These are phyloP conservation scores for Sclerotinia glacialis DNA, from an alignment of 2,329 filamentous ascomycete species.

Conservation along the genomic window DNA sequence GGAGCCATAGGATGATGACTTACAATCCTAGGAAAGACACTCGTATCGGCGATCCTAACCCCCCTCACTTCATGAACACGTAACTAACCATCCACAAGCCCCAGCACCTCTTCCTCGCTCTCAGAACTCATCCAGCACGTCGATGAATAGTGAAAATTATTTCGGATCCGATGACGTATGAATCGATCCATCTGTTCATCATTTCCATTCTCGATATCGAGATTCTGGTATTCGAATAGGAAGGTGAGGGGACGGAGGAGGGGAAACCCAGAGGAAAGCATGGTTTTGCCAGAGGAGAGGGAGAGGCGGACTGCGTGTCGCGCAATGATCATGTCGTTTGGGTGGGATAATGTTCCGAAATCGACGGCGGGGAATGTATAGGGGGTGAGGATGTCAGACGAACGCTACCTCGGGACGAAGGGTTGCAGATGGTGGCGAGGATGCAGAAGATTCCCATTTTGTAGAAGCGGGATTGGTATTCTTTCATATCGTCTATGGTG, in stretches of 20 bases:
- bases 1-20: slow-evolving; percentile 30
- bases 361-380: slow-evolving; percentile 20
- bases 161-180: not conserved
- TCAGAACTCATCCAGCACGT: slow-evolving; percentile 4
- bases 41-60: slow-evolving; percentile 33
- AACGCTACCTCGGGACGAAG: slow-evolving; percentile 19
- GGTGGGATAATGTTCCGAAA: slow-evolving; percentile 21
- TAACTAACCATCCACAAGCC: slow-evolving; percentile 33
- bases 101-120: not conserved
- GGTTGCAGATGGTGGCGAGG: slow-evolving; percentile 13
- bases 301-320: slow-evolving; percentile 21
- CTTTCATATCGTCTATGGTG: slow-evolving; percentile 18
- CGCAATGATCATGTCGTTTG: slow-evolving; percentile 3
- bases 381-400: slow-evolving; percentile 20
- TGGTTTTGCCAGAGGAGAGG: slow-evolving; percentile 13
- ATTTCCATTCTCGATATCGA: slow-evolving; percentile 1
- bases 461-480: slow-evolving; percentile 3
- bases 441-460: slow-evolving; percentile 21
- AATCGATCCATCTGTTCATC: not conserved
- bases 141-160: not conserved
- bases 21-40: slow-evolving; percentile 31
- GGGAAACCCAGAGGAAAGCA: slow-evolving; percentile 11
- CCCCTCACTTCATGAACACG: slow-evolving; percentile 33
- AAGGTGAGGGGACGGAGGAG: not conserved
- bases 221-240: not conserved